A percentile compares a stretch with the other conserved stretches of the same genome.
These are phyloP conservation scores for Oryza nivara DNA, from an alignment of 176 grass and related monocot genomes.

Conservation along the genomic window DNA sequence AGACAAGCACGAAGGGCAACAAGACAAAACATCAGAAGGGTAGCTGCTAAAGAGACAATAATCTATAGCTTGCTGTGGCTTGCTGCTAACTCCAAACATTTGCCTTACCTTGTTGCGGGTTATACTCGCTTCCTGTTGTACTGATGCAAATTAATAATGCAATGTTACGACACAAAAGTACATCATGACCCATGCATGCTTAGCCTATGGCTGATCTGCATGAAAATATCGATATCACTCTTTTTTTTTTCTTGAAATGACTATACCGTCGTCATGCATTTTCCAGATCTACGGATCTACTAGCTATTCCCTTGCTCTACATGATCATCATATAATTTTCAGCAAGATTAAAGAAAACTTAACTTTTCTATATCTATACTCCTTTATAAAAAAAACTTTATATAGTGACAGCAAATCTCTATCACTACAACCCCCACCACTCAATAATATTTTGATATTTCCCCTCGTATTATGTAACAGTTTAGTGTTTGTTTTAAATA, in stretches of 20 bases:
- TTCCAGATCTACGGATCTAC: too few species aligned
- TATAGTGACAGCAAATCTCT: too few species aligned
- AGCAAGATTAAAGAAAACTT: too few species aligned
- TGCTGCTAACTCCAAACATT: constrained; percentile 7
- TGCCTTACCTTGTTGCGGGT: constrained; percentile 21
- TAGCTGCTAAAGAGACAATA: neutral
- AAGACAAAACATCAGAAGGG: neutral
- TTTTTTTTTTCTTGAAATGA: neutral
- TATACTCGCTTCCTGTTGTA: neutral
- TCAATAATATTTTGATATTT: too few species aligned
- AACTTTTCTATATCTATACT: too few species aligned
- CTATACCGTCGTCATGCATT: neutral
- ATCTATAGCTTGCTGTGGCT: neutral
- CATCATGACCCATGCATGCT: neutral
- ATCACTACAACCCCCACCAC: too few species aligned
- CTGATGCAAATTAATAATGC: neutral
- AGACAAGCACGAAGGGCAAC: neutral
- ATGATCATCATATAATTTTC: too few species aligned
- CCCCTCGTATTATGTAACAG: too few species aligned
- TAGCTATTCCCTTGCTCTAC: too few species aligned
- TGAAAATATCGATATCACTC: neutral
- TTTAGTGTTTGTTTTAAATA: too few species aligned
- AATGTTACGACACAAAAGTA: neutral
- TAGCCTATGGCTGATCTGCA: neutral
- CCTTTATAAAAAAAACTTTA: too few species aligned